Conservation (phyloP, 179 eudicot species). For the Beta macrorhiza region DNA sequence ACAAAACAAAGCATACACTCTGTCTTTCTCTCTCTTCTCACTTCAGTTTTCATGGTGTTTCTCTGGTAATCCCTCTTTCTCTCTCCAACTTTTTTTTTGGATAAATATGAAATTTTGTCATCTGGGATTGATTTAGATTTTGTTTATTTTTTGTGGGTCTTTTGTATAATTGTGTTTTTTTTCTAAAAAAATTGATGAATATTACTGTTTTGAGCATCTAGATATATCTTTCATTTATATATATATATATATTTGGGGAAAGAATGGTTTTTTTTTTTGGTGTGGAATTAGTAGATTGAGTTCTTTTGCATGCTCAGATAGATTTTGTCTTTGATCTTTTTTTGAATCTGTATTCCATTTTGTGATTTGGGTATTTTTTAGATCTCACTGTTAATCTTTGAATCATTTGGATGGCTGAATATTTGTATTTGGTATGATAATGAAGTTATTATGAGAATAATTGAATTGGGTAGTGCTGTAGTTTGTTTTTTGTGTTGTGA, state of each 20-base stretch:
- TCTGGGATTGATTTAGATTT: not conserved
- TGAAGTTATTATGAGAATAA: not conserved
- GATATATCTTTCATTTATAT: not conserved
- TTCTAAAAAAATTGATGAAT: not conserved
- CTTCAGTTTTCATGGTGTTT: slow-evolving; percentile 19
- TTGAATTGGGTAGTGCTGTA: not conserved
- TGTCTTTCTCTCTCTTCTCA: slow-evolving; percentile 9
- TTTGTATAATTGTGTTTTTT: slow-evolving; percentile 9
- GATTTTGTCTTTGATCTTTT: not conserved
- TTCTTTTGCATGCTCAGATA: slow-evolving; percentile 14
- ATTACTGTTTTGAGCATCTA: slow-evolving; percentile 6
- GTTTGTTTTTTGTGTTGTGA: not conserved
- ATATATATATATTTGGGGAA: not conserved
- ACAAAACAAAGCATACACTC: not conserved
- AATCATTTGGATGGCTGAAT: not conserved
- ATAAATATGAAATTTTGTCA: not conserved
- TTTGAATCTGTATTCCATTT: not conserved
- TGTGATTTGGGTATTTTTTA: slow-evolving; percentile 19
- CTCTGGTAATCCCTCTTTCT: slow-evolving; percentile 18
- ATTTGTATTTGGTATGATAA: not conserved
- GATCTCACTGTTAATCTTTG: slow-evolving; percentile 18
- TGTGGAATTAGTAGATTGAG: slow-evolving; percentile 2
- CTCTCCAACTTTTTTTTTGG: not conserved
- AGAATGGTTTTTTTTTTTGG: not conserved
- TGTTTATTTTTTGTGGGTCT: not conserved